Conservation (phyloP, 2,329 filamentous ascomycete species). For the Microthyrium microscopicum region DNA sequence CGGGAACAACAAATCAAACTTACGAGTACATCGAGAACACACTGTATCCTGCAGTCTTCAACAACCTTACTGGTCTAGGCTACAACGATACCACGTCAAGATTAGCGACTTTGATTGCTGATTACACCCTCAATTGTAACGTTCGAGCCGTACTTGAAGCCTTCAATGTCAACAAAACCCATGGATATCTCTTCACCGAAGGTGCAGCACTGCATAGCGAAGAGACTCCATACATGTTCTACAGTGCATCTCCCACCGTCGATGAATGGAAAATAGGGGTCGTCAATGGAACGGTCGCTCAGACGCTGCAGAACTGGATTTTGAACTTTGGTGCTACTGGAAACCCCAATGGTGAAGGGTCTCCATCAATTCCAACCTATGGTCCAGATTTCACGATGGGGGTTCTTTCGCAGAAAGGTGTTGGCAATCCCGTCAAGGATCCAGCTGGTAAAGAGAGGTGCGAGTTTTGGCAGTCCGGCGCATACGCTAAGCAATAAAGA, state of each 20-base stretch:
- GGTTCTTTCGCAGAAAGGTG: no score
- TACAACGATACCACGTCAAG: slow-evolving; percentile 31
- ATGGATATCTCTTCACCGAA: slow-evolving; percentile 36
- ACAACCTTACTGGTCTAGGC: slow-evolving; percentile 27
- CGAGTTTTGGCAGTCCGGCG: no score
- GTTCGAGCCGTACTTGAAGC: slow-evolving; percentile 34
- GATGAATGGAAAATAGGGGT: slow-evolving; percentile 10
- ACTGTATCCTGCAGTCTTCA: slow-evolving; percentile 34
- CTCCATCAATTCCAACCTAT: slow-evolving; percentile 31
- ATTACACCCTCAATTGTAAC: slow-evolving; percentile 34
- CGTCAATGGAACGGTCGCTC: slow-evolving; percentile 20
- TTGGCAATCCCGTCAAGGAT: no score
- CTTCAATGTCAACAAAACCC: slow-evolving; percentile 28
- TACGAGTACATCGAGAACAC: slow-evolving; percentile 26
- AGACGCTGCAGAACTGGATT: slow-evolving; percentile 29
- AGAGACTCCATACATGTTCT: slow-evolving; percentile 37
- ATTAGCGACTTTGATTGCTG: slow-evolving; percentile 23
- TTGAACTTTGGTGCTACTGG: slow-evolving; percentile 28
- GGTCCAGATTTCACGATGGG: slow-evolving; percentile 27
- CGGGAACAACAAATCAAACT: slow-evolving; percentile 15
- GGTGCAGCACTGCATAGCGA: slow-evolving; percentile 35
- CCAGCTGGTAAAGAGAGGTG: no score
- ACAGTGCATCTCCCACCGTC: slow-evolving; percentile 18
- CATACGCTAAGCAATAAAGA: no score
- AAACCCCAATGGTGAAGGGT: no score